Conservation (phyloP, 1,284 basidiomycete genomes). For the Bondarzewia mesenterica region DNA sequence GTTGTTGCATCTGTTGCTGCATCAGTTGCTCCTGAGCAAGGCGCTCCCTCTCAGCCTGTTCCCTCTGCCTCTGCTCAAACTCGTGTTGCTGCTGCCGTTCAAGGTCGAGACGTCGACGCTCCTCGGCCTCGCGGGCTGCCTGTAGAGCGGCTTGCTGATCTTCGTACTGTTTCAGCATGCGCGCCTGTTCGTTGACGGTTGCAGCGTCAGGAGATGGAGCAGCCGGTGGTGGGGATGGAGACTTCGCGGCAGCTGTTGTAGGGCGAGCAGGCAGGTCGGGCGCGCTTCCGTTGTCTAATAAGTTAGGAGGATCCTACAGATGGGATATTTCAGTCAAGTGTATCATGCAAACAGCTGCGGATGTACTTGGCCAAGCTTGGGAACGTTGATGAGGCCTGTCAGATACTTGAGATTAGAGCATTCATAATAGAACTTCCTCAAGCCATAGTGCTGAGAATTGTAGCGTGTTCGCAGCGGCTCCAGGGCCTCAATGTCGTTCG, state of each 20-base stretch:
- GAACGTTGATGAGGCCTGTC: constrained; percentile 92
- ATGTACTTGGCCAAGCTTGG: constrained; percentile 81
- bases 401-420: constrained; percentile 96
- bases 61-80: constrained; percentile 84
- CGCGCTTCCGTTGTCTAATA: constrained; percentile 75
- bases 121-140: constrained; percentile 77
- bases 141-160: constrained; percentile 85
- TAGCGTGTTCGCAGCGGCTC: constrained; percentile 82
- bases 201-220: constrained; percentile 67
- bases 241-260: constrained; percentile 44
- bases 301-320: constrained; percentile 83
- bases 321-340: constrained; percentile 5
- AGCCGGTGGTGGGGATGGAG: constrained; percentile 51
- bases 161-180: constrained; percentile 95
- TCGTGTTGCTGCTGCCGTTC: constrained; percentile 82
- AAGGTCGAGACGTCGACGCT: constrained; percentile 67
- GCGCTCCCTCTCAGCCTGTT: constrained; percentile 86
- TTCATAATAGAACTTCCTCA: constrained; percentile 96
- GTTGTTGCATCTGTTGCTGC: constrained; percentile 70
- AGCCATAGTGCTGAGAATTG: constrained; percentile 80
- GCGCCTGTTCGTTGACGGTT: constrained; percentile 88
- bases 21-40: constrained; percentile 84
- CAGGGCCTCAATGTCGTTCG: constrained; percentile 79
- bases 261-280: constrained; percentile 89
- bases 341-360: neutral